phyloP scores from a whole-genome alignment of 331 rosid genomes.

The Quercus lobata region DNA sequence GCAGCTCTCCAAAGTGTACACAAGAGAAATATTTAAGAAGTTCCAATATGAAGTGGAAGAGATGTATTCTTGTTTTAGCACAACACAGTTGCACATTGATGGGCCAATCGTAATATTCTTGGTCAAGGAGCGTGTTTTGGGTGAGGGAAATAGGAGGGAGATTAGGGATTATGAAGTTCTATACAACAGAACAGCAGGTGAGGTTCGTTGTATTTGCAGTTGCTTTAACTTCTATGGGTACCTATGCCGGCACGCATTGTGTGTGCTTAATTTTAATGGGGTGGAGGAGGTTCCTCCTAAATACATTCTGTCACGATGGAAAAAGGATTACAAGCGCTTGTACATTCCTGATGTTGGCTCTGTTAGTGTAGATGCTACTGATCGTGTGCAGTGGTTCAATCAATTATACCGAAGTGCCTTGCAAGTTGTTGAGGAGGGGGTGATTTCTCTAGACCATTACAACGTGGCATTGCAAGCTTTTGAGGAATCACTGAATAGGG shows the following conservation, averaged over 20 bases:
- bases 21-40: slow-evolving; percentile 64
- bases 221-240: slow-evolving; percentile 86
- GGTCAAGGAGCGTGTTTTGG: slow-evolving; percentile 85
- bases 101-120: slow-evolving; percentile 77
- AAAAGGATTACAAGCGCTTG: slow-evolving; percentile 84
- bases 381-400: slow-evolving; percentile 56
- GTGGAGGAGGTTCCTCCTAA: slow-evolving; percentile 85
- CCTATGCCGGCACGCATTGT: slow-evolving; percentile 80
- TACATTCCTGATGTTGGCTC: slow-evolving; percentile 44
- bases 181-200: slow-evolving; percentile 75
- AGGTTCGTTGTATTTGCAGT: slow-evolving; percentile 97
- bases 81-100: slow-evolving; percentile 79
- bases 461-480: slow-evolving; percentile 69
- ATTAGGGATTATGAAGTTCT: slow-evolving; percentile 84
- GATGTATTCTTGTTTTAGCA: slow-evolving; percentile 87
- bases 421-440: slow-evolving; percentile 92
- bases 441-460: slow-evolving; percentile 70
- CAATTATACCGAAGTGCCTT: slow-evolving; percentile 69
- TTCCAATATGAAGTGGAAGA: slow-evolving; percentile 91
- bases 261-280: slow-evolving; percentile 88
- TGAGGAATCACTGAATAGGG: slow-evolving; percentile 75
- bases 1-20: slow-evolving; percentile 80
- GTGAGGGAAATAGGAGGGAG: slow-evolving; percentile 69
- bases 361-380: slow-evolving; percentile 31
- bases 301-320: slow-evolving; percentile 75